phyloP scores from a whole-genome alignment of 1,139 yeast genomes.

The Suhomyces bolitotheri region DNA sequence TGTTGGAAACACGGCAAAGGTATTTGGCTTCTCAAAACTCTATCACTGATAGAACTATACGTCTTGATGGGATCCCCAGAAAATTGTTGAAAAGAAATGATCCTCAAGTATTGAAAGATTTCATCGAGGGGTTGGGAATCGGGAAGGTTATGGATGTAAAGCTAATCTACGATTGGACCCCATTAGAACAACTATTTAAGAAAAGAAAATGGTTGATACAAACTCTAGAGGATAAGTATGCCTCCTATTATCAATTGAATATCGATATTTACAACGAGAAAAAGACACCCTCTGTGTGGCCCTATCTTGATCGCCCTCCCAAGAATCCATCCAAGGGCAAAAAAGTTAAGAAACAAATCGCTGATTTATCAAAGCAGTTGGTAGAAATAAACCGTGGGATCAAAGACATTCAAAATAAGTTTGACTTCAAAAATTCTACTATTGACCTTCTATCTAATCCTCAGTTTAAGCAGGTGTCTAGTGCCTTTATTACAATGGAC shows the following conservation, averaged over 20 bases:
- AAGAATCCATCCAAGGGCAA: constrained; percentile 5
- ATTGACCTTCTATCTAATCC: constrained; percentile 28
- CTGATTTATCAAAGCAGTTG: constrained; percentile 24
- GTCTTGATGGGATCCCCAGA: constrained; percentile 51
- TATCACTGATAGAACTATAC: constrained; percentile 48
- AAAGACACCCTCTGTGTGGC: constrained; percentile 31
- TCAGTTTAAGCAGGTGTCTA: constrained; percentile 48
- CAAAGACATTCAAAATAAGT: constrained; percentile 30
- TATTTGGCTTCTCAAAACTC: constrained; percentile 47
- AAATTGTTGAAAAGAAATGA: constrained; percentile 41
- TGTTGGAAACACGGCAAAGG: constrained; percentile 42
- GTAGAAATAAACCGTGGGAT: constrained; percentile 31
- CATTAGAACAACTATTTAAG: constrained; percentile 43
- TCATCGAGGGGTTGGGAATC: constrained; percentile 61
- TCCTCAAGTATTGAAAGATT: constrained; percentile 44
- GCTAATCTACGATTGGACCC: constrained; percentile 56
- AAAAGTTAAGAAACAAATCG: constrained; percentile 17
- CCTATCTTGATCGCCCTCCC: constrained; percentile 4
- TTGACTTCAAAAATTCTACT: constrained; percentile 28
- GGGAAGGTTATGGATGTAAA: constrained; percentile 59
- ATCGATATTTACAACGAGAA: constrained; percentile 40
- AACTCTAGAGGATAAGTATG: constrained; percentile 47
- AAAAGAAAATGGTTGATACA: constrained; percentile 35
- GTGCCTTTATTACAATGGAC: constrained; percentile 81
- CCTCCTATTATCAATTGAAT: constrained; percentile 46